Conservation (phyloP, 176 grass and related monocot genomes). For the Avena eriantha region DNA sequence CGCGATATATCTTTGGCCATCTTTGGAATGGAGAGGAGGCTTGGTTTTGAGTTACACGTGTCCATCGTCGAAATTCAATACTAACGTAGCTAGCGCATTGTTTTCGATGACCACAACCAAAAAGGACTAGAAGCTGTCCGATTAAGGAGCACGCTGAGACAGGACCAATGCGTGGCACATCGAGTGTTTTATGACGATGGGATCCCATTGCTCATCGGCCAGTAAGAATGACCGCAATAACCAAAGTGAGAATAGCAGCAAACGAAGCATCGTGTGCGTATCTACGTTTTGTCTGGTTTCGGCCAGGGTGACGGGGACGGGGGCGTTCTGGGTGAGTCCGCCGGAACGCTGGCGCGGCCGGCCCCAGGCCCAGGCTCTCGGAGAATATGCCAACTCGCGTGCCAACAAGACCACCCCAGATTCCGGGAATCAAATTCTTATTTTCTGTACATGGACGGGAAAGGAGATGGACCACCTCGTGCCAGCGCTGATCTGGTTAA, state of each 20-base stretch:
- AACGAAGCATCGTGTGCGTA: not conserved
- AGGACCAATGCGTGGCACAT: not conserved
- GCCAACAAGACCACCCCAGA: not conserved
- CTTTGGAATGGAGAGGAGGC: not conserved
- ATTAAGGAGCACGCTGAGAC: not conserved
- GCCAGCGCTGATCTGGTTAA: not conserved
- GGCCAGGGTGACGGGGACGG: not conserved
- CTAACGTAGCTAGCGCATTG: not conserved
- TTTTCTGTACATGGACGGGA: not conserved
- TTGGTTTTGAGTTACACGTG: not conserved
- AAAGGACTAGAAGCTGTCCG: not conserved
- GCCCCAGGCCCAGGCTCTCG: not conserved
- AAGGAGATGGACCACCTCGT: not conserved
- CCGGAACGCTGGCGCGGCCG: not conserved
- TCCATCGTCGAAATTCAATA: not conserved
- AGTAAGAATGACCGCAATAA: not conserved
- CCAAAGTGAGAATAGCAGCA: not conserved
- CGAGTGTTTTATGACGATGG: not conserved
- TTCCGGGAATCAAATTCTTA: constrained; percentile 7
- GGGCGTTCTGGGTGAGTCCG: not conserved
- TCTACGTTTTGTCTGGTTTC: constrained; percentile 18
- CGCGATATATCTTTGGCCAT: too few species aligned
- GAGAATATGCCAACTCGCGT: constrained; percentile 24
- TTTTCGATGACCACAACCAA: not conserved
- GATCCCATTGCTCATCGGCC: not conserved